A percentile compares a stretch with the other conserved stretches of the same genome.
Evolutionary conservation across 2,329 filamentous ascomycete genomes (phyloP).

Genomic region (Daldinia sp.): DNA sequence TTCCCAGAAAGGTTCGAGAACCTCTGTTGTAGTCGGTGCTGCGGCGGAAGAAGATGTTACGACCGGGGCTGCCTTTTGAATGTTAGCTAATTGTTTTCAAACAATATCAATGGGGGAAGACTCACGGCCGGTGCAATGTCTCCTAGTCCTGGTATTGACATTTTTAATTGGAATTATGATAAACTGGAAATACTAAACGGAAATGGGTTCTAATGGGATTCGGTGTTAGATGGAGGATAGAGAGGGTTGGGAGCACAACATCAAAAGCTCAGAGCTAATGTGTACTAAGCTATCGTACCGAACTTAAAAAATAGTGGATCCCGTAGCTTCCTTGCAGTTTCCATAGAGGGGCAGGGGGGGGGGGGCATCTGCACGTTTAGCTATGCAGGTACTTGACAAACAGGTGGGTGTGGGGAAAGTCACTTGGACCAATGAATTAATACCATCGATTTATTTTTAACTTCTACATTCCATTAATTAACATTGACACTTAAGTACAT

Average conservation of each 20-base stretch:
- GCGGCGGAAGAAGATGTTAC: conserved; percentile 41
- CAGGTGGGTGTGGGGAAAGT: conserved; percentile 29
- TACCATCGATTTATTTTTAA: no score
- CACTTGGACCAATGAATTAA: conserved; percentile 18
- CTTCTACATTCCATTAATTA: no score
- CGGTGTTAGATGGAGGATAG: background rate
- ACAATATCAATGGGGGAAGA: conserved; percentile 42
- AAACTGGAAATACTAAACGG: background rate
- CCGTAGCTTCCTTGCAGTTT: conserved; percentile 21
- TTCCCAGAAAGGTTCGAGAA: conserved; percentile 75
- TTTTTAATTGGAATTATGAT: conserved; percentile 51
- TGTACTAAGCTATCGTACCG: conserved; percentile 2
- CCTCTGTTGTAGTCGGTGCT: conserved; percentile 61
- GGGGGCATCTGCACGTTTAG: conserved; percentile 22
- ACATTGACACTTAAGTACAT: no score
- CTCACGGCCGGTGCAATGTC: conserved; percentile 72
- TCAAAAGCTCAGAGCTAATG: conserved; percentile 16
- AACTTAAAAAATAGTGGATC: conserved; percentile 24
- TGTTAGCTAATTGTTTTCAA: conserved; percentile 15
- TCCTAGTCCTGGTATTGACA: conserved; percentile 82
- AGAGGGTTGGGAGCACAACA: conserved; percentile 12
- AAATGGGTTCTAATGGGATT: background rate
- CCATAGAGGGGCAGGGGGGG: conserved; percentile 16
- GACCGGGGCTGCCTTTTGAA: conserved; percentile 41
- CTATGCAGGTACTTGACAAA: conserved; percentile 36